phyloP scores from a whole-genome alignment of 257 asterid genomes.

The Solanum virginianum region DNA sequence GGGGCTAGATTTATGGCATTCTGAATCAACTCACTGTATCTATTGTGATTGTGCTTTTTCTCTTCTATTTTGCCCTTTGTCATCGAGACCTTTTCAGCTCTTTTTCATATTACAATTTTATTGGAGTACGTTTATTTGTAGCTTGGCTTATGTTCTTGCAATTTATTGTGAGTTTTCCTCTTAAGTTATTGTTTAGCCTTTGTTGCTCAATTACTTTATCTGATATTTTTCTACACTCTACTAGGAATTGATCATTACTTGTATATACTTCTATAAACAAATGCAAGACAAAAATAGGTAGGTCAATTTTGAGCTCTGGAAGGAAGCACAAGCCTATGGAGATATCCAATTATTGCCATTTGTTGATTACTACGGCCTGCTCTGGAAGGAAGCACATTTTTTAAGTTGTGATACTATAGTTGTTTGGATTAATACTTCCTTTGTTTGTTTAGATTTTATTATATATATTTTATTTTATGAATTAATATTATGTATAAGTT shows the following conservation, averaged over 20 bases:
- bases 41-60: not conserved
- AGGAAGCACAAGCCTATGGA: slow-evolving; percentile 65
- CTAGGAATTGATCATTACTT: not conserved
- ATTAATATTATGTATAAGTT: too few relatives aligned
- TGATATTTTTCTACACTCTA: not conserved
- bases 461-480: too few relatives aligned
- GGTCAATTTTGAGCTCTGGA: slow-evolving; percentile 83
- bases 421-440: too few relatives aligned
- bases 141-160: not conserved
- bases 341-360: slow-evolving; percentile 95
- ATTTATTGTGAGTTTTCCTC: not conserved
- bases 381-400: slow-evolving; percentile 68
- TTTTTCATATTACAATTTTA: not conserved
- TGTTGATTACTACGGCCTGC: slow-evolving; percentile 81
- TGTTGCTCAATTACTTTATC: not conserved
- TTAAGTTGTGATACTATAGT: too few relatives aligned
- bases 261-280: not conserved
- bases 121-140: not conserved
- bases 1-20: not conserved
- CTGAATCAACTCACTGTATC: not conserved
- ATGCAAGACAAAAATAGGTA: slow-evolving; percentile 75
- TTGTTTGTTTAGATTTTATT: too few relatives aligned
- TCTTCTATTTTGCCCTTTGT: not conserved
- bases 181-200: not conserved
- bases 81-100: not conserved